Base-by-base conservation (phyloP, 176 grass and related monocot genomes). In the Triticum aestivum region DNA sequence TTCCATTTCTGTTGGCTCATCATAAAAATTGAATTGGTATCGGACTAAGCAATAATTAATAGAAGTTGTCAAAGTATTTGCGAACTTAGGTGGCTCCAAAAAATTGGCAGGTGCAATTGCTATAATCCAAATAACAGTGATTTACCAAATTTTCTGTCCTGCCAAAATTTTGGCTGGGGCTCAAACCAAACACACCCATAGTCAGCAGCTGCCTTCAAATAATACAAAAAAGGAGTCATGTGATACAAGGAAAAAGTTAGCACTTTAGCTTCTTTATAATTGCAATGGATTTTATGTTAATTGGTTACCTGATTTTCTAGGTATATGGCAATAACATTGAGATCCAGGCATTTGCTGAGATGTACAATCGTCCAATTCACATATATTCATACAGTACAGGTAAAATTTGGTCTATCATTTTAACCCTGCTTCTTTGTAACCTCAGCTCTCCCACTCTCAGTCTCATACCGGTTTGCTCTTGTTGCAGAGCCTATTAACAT, bases 241-340 rank as follows among this genome's bases (percentile, higher is more conserved):
- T 42, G 58, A 59, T 65, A 45, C 69, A 37, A 67, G 33, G 80
- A 67, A 54, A 85, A 74, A 4, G 8, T 44, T 62, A 9, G 58
- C 61, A 75, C 49, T 44, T 70, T 49, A 63, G 27, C 20, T 34
- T 74, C 26, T 75, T 78, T n/a, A 54, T 54, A 23, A 78, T 70
- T 91, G 44, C 1, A 84, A 72, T 35, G 26, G 8, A 30, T 62
- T 62, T 15, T 69, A 35, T 87, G 54, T 75, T 91, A 41, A 81
- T 52, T 85, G 5, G 4, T 56, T 80, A 20, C 26, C 61, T 32
- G n/a, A 45, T 83, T 80, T 82, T 82, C 35, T 49, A 99, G 97
- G 97, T 99, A 63, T 99, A 99, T 90, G 97, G 97, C 81, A 99
- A 99, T 70, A 99, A 99, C 86, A 84, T 94, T 88, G 94, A 99